Conservation (phyloP, 73 alveolate species). For the Stentor coeruleus region DNA sequence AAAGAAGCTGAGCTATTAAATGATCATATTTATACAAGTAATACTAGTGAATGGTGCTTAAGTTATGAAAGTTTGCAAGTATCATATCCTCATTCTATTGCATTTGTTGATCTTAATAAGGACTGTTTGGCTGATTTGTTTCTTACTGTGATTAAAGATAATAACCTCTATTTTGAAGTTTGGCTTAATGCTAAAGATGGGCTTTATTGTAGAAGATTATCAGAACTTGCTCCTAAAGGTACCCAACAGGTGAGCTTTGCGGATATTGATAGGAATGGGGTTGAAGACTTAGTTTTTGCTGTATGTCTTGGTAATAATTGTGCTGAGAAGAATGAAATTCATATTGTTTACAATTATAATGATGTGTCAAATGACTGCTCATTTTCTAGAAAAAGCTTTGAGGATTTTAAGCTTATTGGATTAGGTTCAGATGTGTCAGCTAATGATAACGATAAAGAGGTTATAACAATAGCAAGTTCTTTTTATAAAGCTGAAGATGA, state of each 20-base stretch:
- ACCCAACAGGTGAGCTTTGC: constrained; percentile 43
- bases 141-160: constrained; percentile 37
- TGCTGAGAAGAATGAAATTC: constrained; percentile 26
- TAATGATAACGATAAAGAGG: neutral
- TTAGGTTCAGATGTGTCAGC: neutral
- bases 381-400: neutral
- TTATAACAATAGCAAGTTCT: neutral
- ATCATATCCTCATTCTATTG: constrained; percentile 51
- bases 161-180: neutral
- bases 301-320: constrained; percentile 29
- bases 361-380: constrained; percentile 28
- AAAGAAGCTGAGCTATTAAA: neutral
- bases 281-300: constrained; percentile 52
- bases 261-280: constrained; percentile 59
- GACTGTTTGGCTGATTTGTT: constrained; percentile 68
- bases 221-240: constrained; percentile 25
- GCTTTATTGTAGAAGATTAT: constrained; percentile 34
- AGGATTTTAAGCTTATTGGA: constrained; percentile 18
- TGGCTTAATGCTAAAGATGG: constrained; percentile 19
- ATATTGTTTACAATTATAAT: constrained; percentile 29
- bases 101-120: constrained; percentile 60
- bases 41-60: neutral
- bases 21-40: neutral
- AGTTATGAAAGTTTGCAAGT: neutral
- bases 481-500: constrained; percentile 24